These are phyloP conservation scores for Nakataea oryzae DNA, from an alignment of 2,329 filamentous ascomycete species.

Conservation along the genomic window DNA sequence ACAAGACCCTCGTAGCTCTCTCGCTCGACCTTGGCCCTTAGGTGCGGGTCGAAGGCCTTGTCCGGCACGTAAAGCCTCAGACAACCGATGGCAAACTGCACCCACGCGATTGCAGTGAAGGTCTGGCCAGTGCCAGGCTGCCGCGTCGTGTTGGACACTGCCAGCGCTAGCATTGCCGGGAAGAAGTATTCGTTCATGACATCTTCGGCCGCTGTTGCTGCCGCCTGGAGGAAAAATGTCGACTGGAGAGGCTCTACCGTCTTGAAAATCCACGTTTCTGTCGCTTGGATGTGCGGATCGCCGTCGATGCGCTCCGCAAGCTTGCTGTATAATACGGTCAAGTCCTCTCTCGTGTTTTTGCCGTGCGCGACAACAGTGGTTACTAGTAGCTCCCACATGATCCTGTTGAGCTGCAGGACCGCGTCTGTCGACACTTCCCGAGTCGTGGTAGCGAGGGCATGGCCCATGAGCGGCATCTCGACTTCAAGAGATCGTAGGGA, in stretches of 20 bases:
- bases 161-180: slow-evolving; percentile 33
- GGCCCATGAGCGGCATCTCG: slow-evolving; percentile 52
- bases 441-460: slow-evolving; percentile 39
- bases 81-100: slow-evolving; percentile 63
- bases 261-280: background rate
- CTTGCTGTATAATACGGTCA: background rate
- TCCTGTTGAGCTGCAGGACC: slow-evolving; percentile 32
- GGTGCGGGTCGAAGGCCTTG: slow-evolving; percentile 72
- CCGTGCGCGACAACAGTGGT: slow-evolving; percentile 29
- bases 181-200: slow-evolving; percentile 31
- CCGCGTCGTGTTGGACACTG: slow-evolving; percentile 18
- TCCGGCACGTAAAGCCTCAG: slow-evolving; percentile 79
- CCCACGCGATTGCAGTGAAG: slow-evolving; percentile 54
- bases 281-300: background rate
- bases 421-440: slow-evolving; percentile 39
- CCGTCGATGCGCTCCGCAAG: background rate
- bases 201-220: slow-evolving; percentile 5
- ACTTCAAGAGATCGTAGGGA: slow-evolving; percentile 53
- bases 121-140: slow-evolving; percentile 13
- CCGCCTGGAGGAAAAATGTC: background rate
- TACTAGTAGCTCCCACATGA: slow-evolving; percentile 35
- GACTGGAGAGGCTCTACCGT: background rate
- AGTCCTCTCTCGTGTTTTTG: background rate
- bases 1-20: slow-evolving; percentile 46
- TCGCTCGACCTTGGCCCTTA: slow-evolving; percentile 55